Conservation (phyloP, 2,329 filamentous ascomycete genomes). For the Ambrosiella cleistominuta region DNA sequence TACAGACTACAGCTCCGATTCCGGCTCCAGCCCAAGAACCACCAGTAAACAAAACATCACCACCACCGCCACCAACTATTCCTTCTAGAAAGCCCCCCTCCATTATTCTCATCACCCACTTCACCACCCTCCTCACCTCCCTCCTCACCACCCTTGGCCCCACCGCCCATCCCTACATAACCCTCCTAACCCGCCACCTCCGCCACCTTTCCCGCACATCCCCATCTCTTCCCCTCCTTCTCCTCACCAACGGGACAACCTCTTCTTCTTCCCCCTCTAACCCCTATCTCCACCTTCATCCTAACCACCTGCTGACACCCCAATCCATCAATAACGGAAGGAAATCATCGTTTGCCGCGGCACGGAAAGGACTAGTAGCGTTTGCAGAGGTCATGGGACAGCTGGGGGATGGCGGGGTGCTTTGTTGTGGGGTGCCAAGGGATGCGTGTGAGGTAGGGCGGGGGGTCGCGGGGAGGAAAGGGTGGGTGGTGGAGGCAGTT, state of each 20-base stretch:
- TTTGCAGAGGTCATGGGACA: not conserved
- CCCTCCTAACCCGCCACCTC: constrained; percentile 27
- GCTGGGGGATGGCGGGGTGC: not conserved
- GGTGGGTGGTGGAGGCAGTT: not conserved
- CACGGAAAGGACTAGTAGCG: constrained; percentile 10
- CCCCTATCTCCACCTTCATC: not conserved
- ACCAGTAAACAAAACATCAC: too few relatives aligned
- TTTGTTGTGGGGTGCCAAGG: not conserved
- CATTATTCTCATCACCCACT: constrained; percentile 23
- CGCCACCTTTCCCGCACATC: constrained; percentile 37
- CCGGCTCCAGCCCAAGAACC: too few relatives aligned
- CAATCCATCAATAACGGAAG: too few relatives aligned
- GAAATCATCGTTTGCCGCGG: not conserved
- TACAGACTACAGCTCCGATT: too few relatives aligned
- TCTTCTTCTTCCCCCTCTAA: not conserved
- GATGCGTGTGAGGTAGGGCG: not conserved
- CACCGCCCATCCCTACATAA: constrained; percentile 13
- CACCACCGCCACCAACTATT: too few relatives aligned
- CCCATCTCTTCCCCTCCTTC: constrained; percentile 34
- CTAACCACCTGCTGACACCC: too few relatives aligned
- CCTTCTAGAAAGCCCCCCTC: constrained; percentile 26
- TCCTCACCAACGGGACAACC: constrained; percentile 16
- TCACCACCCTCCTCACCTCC: constrained; percentile 36
- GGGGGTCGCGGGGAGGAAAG: not conserved
- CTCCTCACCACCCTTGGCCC: constrained; percentile 13